phyloP scores from a whole-genome alignment of 345 rosid genomes.

The Camelina hispida region DNA sequence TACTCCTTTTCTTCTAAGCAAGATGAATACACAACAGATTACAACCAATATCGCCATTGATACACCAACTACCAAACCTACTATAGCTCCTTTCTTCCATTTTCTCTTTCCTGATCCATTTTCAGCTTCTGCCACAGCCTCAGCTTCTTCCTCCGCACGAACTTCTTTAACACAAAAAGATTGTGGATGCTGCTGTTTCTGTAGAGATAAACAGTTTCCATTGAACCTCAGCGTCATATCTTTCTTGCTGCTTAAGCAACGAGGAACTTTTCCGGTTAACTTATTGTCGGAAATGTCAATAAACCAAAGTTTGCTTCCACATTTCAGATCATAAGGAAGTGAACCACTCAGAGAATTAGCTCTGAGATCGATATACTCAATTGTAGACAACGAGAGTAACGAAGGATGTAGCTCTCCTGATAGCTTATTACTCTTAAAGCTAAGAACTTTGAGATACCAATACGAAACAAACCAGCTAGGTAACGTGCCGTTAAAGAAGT shows the following conservation, averaged over 20 bases:
- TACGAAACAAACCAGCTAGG: constrained; percentile 61
- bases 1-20: constrained; percentile 48
- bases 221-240: constrained; percentile 43
- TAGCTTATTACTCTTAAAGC: constrained; percentile 57
- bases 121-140: constrained; percentile 36
- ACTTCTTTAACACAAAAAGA: constrained; percentile 56
- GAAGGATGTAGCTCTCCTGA: constrained; percentile 56
- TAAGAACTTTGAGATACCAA: constrained; percentile 56
- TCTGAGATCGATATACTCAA: constrained; percentile 62
- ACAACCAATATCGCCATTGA: constrained; percentile 46
- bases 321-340: constrained; percentile 53
- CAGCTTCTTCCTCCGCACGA: constrained; percentile 32
- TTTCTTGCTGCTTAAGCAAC: constrained; percentile 53
- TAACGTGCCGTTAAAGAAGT: constrained; percentile 66
- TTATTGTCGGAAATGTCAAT: constrained; percentile 66
- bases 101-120: constrained; percentile 40
- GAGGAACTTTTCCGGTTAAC: constrained; percentile 62
- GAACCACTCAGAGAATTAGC: constrained; percentile 62
- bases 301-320: constrained; percentile 59
- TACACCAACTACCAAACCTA: constrained; percentile 49
- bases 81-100: constrained; percentile 51
- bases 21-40: constrained; percentile 46
- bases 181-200: constrained; percentile 52
- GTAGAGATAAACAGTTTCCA: constrained; percentile 66
- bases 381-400: constrained; percentile 58